Evolutionary conservation across 148 eudicot genomes (phyloP).

Genomic region (Vaccinium corymbosum): DNA sequence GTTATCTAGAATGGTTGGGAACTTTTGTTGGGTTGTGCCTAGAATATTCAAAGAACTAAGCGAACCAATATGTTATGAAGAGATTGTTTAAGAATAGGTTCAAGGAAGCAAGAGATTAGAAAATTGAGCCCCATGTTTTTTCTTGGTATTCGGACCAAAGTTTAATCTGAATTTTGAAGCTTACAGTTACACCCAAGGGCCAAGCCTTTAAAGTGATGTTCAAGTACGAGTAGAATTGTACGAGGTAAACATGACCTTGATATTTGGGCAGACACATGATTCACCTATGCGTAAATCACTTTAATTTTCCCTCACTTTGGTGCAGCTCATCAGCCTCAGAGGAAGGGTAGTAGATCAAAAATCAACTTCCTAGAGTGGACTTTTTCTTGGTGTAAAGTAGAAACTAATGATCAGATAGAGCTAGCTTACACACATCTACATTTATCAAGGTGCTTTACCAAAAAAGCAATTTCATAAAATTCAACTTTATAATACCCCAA

Average conservation of each 20-base stretch:
- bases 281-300: background rate
- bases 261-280: background rate
- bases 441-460: background rate
- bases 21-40: background rate
- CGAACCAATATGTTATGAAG: background rate
- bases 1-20: background rate
- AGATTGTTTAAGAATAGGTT: background rate
- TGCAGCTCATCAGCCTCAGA: background rate
- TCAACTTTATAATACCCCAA: background rate
- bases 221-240: background rate
- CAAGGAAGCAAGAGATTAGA: slow-evolving; percentile 7
- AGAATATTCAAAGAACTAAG: background rate
- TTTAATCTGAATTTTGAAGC: background rate
- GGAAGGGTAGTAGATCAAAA: background rate
- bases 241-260: background rate
- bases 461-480: background rate
- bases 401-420: background rate
- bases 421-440: background rate
- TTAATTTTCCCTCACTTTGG: background rate
- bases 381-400: slow-evolving; percentile 2
- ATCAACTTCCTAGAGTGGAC: background rate
- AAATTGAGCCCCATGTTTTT: background rate
- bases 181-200: background rate
- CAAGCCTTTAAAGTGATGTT: background rate
- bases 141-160: background rate